These are phyloP conservation scores for Adenanthera pavonina DNA, from an alignment of 306 rosid species.

Conservation along the genomic window DNA sequence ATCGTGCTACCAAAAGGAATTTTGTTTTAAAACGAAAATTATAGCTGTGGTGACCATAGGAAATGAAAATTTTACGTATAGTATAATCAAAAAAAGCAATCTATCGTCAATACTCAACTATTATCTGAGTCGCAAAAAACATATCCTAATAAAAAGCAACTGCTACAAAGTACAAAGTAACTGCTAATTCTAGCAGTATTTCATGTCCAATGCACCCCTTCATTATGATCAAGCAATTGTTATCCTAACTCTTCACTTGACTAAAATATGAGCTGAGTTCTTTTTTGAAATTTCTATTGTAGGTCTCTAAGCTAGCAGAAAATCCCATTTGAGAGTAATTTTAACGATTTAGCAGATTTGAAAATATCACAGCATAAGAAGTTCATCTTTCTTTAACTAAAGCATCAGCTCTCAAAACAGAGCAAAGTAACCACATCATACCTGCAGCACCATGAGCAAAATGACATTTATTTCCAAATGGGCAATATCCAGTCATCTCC, in stretches of 20 bases:
- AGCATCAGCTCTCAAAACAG: background rate
- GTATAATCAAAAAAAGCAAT: conserved; percentile 18
- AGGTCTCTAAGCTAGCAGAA: background rate
- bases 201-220: background rate
- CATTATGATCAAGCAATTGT: background rate
- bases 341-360: background rate
- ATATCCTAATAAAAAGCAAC: background rate
- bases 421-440: conserved; percentile 36
- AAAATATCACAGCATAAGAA: background rate
- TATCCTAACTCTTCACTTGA: background rate
- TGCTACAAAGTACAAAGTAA: background rate
- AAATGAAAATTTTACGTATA: background rate
- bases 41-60: background rate
- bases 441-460: conserved; percentile 98
- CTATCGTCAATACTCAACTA: conserved; percentile 10
- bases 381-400: background rate
- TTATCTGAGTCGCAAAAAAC: background rate
- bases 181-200: conserved; percentile 27
- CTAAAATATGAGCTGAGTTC: background rate
- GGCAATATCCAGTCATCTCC: conserved; percentile 99
- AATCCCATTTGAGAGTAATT: background rate
- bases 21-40: background rate
- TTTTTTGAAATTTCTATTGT: background rate
- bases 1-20: background rate
- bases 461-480: conserved; percentile 96